Percentiles rank a stretch among this genome's conserved stretches.
Conservation (phyloP, 140 eudicot species). For the Senecio squalidus region DNA sequence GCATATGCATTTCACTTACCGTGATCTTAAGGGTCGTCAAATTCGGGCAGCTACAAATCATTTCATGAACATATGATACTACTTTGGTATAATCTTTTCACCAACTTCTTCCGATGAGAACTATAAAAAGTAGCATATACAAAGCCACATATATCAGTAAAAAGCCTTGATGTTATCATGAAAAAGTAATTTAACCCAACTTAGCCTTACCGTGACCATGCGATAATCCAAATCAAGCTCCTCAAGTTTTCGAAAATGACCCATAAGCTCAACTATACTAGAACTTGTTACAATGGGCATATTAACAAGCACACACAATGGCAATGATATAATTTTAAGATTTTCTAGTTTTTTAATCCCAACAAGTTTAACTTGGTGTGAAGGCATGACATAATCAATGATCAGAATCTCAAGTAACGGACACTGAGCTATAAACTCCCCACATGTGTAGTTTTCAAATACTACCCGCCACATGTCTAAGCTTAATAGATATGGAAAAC, state of each 20-base stretch:
- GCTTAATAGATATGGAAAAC: constrained; percentile 16
- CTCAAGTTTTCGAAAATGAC: constrained; percentile 9
- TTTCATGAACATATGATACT: not conserved
- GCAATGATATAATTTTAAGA: constrained; percentile 8
- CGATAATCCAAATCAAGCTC: not conserved
- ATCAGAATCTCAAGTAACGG: constrained; percentile 11
- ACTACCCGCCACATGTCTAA: not conserved
- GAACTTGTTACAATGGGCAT: not conserved
- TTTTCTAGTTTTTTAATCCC: constrained; percentile 11
- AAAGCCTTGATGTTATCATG: not conserved
- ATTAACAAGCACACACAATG: not conserved
- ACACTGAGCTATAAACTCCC: constrained; percentile 1
- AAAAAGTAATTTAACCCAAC: not conserved
- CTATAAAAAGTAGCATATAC: not conserved
- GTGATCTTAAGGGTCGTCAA: constrained; percentile 9
- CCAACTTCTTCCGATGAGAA: not conserved
- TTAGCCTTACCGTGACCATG: not conserved
- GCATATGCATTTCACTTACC: not conserved
- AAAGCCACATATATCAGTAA: not conserved
- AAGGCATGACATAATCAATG: not conserved
- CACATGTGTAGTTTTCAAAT: not conserved
- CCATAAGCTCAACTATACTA: constrained; percentile 7
- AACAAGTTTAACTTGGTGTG: not conserved
- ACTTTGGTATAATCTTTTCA: not conserved
- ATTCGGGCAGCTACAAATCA: constrained; percentile 8